phyloP scores from a whole-genome alignment of 805 yeast species.

The Kodamaea laetipori region DNA sequence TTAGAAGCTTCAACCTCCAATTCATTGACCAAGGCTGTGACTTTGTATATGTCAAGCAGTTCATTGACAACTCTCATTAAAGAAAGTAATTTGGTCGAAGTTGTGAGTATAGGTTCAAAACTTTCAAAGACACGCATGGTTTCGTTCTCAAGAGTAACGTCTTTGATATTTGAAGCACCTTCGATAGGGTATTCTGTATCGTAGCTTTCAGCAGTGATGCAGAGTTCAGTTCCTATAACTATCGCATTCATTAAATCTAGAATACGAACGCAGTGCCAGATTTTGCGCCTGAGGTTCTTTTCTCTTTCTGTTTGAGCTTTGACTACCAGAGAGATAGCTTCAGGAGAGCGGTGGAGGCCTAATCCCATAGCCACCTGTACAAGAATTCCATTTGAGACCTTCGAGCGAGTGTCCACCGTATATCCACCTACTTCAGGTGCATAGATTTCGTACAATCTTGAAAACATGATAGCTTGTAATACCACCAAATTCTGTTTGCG shows the following conservation, averaged over 20 bases:
- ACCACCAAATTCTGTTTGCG: conserved; percentile 16
- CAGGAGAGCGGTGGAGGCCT: conserved; percentile 44
- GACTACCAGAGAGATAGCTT: conserved; percentile 24
- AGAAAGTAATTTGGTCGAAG: conserved; percentile 21
- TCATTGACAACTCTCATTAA: conserved; percentile 41
- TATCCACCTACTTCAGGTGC: conserved; percentile 21
- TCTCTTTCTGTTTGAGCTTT: conserved; percentile 13
- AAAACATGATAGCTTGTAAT: conserved; percentile 23
- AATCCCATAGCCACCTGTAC: conserved; percentile 40
- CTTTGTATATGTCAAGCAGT: conserved; percentile 36
- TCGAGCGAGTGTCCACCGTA: conserved; percentile 20
- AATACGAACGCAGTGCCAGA: conserved; percentile 55
- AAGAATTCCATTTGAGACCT: conserved; percentile 23
- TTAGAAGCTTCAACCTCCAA: conserved; percentile 37
- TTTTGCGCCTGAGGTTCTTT: conserved; percentile 50
- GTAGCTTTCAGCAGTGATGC: conserved; percentile 22
- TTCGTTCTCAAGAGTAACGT: conserved; percentile 44
- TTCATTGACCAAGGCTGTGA: conserved; percentile 35
- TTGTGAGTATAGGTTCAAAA: conserved; percentile 34
- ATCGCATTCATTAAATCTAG: conserved; percentile 45
- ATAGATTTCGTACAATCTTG: conserved; percentile 13
- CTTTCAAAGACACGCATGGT: conserved; percentile 39
- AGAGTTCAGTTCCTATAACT: conserved; percentile 21
- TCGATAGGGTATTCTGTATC: conserved; percentile 55
- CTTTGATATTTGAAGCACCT: conserved; percentile 36